Conservation (phyloP, 139 green algal species). For the Asterochloris erici region DNA sequence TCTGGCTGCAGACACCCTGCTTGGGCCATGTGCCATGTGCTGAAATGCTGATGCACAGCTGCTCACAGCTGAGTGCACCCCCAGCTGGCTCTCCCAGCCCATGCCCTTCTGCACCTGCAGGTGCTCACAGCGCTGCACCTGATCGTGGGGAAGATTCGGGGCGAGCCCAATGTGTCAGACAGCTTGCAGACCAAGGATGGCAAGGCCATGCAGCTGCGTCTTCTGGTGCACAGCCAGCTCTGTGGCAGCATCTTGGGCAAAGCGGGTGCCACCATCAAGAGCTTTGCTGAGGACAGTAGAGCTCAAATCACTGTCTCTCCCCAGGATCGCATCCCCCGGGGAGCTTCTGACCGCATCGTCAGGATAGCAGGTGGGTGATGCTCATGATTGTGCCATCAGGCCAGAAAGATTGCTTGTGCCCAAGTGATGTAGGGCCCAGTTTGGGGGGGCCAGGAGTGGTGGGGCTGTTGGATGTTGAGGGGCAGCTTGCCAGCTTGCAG, state of each 20-base stretch:
- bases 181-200: constrained; percentile 16
- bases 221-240: constrained; percentile 71
- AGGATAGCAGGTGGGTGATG: constrained; percentile 52
- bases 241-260: constrained; percentile 83
- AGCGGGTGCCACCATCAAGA: constrained; percentile 70
- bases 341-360: constrained; percentile 62
- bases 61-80: neutral
- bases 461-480: neutral
- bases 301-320: constrained; percentile 71
- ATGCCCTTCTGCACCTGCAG: constrained; percentile 10
- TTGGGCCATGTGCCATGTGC: too few species aligned
- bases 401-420: too few species aligned
- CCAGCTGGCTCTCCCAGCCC: neutral
- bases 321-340: constrained; percentile 32
- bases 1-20: too few species aligned
- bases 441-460: too few species aligned
- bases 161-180: constrained; percentile 26
- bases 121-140: constrained; percentile 73
- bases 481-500: neutral
- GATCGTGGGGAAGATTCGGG: constrained; percentile 66
- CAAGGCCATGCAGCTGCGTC: constrained; percentile 24
- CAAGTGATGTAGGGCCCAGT: too few species aligned
- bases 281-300: constrained; percentile 69
- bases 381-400: neutral
- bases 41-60: too few species aligned